These are phyloP conservation scores for Aspergillus brasiliensis DNA, from an alignment of 2,329 filamentous ascomycete species.

Conservation along the genomic window DNA sequence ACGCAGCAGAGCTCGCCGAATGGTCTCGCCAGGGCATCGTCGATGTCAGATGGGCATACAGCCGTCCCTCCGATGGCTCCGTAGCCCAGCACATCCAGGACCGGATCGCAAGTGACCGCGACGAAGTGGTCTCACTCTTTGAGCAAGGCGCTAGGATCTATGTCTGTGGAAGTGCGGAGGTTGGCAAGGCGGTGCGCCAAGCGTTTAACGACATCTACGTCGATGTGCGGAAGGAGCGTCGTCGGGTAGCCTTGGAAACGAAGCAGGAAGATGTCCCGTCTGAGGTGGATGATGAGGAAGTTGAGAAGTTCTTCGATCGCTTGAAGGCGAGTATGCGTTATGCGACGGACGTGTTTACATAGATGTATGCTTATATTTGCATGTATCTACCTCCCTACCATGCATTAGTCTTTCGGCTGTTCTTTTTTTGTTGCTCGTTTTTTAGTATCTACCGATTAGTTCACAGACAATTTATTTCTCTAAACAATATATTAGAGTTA, in stretches of 20 bases:
- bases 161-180: conserved; percentile 63
- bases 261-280: conserved; percentile 36
- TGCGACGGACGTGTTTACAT: conserved; percentile 61
- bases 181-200: conserved; percentile 53
- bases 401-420: no score
- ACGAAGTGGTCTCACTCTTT: conserved; percentile 50
- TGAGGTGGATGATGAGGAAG: conserved; percentile 27
- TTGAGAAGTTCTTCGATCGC: conserved; percentile 31
- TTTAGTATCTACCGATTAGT: neutral
- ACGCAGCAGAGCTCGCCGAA: conserved; percentile 42
- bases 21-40: conserved; percentile 67
- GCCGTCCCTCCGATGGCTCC: conserved; percentile 49
- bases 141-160: conserved; percentile 59
- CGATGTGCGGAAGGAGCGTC: conserved; percentile 31
- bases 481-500: no score
- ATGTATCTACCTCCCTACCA: no score
- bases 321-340: conserved; percentile 55
- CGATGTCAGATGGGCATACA: conserved; percentile 63
- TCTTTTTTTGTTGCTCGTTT: neutral
- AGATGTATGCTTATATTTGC: neutral
- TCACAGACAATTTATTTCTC: no score
- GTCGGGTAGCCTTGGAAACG: conserved; percentile 36
- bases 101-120: conserved; percentile 50
- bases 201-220: conserved; percentile 40
- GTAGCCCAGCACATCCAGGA: conserved; percentile 59